A percentile compares a stretch with the other conserved stretches of the same genome.
phyloP scores from a whole-genome alignment of 2,329 filamentous ascomycete genomes.

The Albifimbria verrucaria region DNA sequence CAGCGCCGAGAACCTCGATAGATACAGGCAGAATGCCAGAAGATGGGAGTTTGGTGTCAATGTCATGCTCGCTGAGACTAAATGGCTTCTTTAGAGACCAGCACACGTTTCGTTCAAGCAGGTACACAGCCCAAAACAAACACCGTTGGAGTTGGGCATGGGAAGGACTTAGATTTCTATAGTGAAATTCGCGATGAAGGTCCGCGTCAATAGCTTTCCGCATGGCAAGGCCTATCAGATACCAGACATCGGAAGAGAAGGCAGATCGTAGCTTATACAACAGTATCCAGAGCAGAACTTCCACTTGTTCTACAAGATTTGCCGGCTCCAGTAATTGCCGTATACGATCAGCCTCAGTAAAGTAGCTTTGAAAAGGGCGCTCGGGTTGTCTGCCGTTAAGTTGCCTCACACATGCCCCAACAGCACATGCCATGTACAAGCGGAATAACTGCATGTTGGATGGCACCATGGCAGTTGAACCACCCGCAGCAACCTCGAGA shows the following conservation, averaged over 20 bases:
- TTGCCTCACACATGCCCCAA: neutral
- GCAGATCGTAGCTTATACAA: conserved; percentile 6
- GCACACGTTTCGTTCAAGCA: conserved; percentile 6
- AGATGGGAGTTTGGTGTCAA: neutral
- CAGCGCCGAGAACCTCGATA: neutral
- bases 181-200: conserved; percentile 4
- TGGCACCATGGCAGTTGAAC: neutral
- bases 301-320: neutral
- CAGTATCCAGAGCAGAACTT: conserved; percentile 3
- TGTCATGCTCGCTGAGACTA: conserved; percentile 6
- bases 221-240: conserved; percentile 4
- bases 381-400: neutral
- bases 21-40: neutral
- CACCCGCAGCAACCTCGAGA: neutral
- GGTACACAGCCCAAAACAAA: conserved; percentile 5
- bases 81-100: conserved; percentile 6
- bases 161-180: neutral
- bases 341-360: neutral
- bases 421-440: neutral
- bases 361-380: neutral
- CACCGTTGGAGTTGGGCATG: neutral
- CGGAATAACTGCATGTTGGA: neutral
- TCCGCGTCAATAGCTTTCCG: conserved; percentile 6
- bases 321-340: neutral
- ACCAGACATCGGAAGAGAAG: conserved; percentile 6